These are phyloP conservation scores for Penstemon davidsonii DNA, from an alignment of 257 asterid genomes.

Conservation along the genomic window DNA sequence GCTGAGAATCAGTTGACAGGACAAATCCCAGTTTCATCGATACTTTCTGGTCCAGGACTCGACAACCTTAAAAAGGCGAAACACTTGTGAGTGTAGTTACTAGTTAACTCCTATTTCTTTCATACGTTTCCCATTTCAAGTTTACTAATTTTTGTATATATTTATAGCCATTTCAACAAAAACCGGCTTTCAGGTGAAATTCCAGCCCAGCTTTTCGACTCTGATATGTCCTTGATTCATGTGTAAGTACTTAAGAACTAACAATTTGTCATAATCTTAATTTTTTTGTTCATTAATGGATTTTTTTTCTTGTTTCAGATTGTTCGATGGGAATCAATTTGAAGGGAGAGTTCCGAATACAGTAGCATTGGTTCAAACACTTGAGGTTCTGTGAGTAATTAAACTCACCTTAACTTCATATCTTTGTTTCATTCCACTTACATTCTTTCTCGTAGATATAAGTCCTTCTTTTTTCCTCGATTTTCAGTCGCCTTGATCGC, in stretches of 20 bases:
- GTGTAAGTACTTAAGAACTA: constrained; percentile 53
- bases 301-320: constrained; percentile 33
- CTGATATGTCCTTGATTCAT: constrained; percentile 76
- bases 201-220: constrained; percentile 62
- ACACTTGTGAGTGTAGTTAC: constrained; percentile 70
- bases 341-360: constrained; percentile 77
- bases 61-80: constrained; percentile 85
- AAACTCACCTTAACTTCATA: constrained; percentile 26
- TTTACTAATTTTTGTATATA: constrained; percentile 32
- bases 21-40: constrained; percentile 70
- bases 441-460: constrained; percentile 11
- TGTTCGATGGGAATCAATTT: constrained; percentile 73
- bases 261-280: background rate
- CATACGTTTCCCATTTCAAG: background rate
- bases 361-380: constrained; percentile 65
- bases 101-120: background rate
- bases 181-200: constrained; percentile 78
- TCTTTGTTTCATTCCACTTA: constrained; percentile 14
- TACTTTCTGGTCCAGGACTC: constrained; percentile 57
- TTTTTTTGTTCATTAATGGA: background rate
- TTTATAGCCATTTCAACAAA: constrained; percentile 89
- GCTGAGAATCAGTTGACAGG: constrained; percentile 88
- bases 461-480: background rate
- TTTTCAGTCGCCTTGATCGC: constrained; percentile 81
- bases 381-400: constrained; percentile 89